These are phyloP conservation scores for Verticillium alfalfae DNA, from an alignment of 2,329 filamentous ascomycete genomes.

Conservation along the genomic window DNA sequence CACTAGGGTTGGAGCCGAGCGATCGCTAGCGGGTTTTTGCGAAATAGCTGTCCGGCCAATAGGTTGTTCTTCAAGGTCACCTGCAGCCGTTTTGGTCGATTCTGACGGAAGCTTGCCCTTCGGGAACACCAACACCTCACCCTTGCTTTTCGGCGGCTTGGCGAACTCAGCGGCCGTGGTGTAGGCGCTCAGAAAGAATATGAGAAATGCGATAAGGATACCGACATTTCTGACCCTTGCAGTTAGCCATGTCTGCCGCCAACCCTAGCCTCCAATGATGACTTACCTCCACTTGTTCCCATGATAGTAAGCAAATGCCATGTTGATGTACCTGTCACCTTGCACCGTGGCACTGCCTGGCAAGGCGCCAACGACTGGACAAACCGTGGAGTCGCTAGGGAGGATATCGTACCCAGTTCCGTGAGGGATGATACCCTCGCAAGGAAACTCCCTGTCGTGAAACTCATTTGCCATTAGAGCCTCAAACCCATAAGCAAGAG, in stretches of 20 bases:
- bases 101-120: constrained; percentile 50
- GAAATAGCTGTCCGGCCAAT: constrained; percentile 17
- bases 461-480: constrained; percentile 62
- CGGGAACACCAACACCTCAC: constrained; percentile 52
- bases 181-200: constrained; percentile 48
- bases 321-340: constrained; percentile 1
- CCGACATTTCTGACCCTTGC: constrained; percentile 42
- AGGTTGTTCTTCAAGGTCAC: constrained; percentile 21
- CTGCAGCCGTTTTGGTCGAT: constrained; percentile 44
- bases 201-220: constrained; percentile 48
- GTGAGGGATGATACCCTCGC: neutral
- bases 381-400: neutral
- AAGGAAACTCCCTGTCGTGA: constrained; percentile 30
- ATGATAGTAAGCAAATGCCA: constrained; percentile 1
- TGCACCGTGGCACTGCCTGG: neutral
- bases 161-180: constrained; percentile 46
- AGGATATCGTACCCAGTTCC: constrained; percentile 1
- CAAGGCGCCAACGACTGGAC: constrained; percentile 1
- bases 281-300: constrained; percentile 2
- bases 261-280: constrained; percentile 8
- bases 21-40: constrained; percentile 9
- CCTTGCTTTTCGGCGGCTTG: constrained; percentile 37
- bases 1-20: constrained; percentile 1
- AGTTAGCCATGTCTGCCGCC: neutral
- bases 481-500: constrained; percentile 56